These are phyloP conservation scores for Malus sylvestris DNA, from an alignment of 306 rosid genomes.

Conservation along the genomic window DNA sequence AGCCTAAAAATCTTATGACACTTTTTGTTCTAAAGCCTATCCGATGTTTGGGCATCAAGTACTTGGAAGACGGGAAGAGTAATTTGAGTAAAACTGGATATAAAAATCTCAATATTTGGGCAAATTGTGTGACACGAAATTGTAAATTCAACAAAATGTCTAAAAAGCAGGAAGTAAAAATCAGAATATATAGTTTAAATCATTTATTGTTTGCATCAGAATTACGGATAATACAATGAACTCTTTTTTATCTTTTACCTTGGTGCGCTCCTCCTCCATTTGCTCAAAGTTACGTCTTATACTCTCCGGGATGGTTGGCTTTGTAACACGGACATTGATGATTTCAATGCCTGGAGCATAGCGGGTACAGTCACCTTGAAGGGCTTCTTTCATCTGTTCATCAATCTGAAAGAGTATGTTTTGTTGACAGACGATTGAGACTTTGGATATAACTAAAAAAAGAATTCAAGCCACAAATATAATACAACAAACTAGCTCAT, in stretches of 20 bases:
- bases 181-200: not conserved
- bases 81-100: not conserved
- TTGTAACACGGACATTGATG: conserved; percentile 77
- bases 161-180: not conserved
- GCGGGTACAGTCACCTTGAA: conserved; percentile 82
- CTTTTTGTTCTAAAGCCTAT: not conserved
- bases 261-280: conserved; percentile 97
- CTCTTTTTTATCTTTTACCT: conserved; percentile 38
- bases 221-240: not conserved
- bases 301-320: conserved; percentile 75
- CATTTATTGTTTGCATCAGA: not conserved
- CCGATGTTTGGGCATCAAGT: not conserved
- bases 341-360: conserved; percentile 96
- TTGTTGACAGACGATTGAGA: not conserved
- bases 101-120: not conserved
- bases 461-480: not conserved
- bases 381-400: conserved; percentile 92
- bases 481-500: not conserved
- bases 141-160: not conserved
- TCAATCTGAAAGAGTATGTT: conserved; percentile 55
- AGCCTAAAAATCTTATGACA: not conserved
- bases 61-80: not conserved
- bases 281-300: conserved; percentile 70
- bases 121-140: not conserved
- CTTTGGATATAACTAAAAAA: not conserved